Evolutionary conservation across 805 yeast genomes (phyloP).

Genomic region (Debaryomyces hansenii): DNA sequence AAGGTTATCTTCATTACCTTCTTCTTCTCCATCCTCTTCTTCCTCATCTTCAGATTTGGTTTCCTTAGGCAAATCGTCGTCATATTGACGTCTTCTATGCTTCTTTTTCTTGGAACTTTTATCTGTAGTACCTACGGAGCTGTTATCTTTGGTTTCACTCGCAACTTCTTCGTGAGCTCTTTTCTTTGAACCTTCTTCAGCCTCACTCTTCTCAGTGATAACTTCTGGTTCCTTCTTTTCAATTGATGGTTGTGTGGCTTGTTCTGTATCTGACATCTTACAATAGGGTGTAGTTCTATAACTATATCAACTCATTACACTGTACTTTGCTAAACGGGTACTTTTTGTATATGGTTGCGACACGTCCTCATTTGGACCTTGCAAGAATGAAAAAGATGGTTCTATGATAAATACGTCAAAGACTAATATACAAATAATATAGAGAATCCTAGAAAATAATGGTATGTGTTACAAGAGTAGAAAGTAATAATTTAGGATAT

Average conservation of each 20-base stretch:
- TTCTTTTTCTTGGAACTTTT: conserved; percentile 34
- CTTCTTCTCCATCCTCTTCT: conserved; percentile 46
- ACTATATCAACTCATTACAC: background rate
- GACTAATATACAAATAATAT: too few species aligned
- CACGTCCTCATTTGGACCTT: background rate
- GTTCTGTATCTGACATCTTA: conserved; percentile 1
- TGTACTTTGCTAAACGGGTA: background rate
- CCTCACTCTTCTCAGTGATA: conserved; percentile 9
- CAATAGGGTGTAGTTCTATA: background rate
- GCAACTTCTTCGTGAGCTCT: conserved; percentile 7
- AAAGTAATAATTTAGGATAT: too few species aligned
- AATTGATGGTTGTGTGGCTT: conserved; percentile 4
- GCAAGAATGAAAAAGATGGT: background rate
- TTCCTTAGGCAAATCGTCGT: conserved; percentile 56
- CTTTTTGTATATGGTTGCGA: background rate
- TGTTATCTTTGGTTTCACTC: conserved; percentile 12
- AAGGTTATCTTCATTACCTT: conserved; percentile 48
- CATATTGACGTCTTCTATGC: conserved; percentile 58
- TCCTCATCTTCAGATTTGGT: conserved; percentile 40
- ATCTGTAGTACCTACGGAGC: conserved; percentile 5
- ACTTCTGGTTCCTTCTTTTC: conserved; percentile 13
- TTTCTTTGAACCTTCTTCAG: conserved; percentile 6
- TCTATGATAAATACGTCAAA: too few species aligned
- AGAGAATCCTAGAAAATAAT: too few species aligned
- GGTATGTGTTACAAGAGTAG: too few species aligned